phyloP scores from a whole-genome alignment of 805 yeast genomes.

The Pachysolen tannophilus region DNA sequence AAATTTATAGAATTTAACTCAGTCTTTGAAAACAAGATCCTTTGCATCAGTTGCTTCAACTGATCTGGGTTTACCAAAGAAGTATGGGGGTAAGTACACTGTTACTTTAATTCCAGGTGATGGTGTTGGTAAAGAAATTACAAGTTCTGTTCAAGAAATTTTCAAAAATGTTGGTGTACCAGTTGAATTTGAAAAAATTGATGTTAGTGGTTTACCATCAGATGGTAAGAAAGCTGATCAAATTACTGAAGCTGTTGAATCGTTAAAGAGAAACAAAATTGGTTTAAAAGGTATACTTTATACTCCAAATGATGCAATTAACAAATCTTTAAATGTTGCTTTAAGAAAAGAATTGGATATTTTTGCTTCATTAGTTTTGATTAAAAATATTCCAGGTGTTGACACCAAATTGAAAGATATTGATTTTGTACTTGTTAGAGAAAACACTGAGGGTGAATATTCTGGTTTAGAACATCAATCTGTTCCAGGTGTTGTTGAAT shows the following conservation, averaged over 20 bases:
- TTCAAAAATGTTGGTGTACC: constrained; percentile 86
- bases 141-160: constrained; percentile 86
- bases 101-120: constrained; percentile 97
- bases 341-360: constrained; percentile 94
- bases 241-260: constrained; percentile 78
- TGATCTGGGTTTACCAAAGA: constrained; percentile 69
- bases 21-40: constrained; percentile 12
- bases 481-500: constrained; percentile 96
- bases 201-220: constrained; percentile 50
- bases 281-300: constrained; percentile 95
- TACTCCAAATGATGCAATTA: constrained; percentile 74
- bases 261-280: constrained; percentile 91
- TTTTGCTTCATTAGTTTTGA: constrained; percentile 89
- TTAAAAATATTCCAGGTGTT: constrained; percentile 92
- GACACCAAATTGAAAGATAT: constrained; percentile 81
- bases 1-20: constrained; percentile 25
- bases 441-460: constrained; percentile 98
- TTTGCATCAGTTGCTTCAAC: constrained; percentile 51
- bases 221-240: constrained; percentile 31
- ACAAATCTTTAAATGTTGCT: constrained; percentile 90
- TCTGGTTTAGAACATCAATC: constrained; percentile 98
- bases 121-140: constrained; percentile 94
- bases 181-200: constrained; percentile 85
- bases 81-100: constrained; percentile 90
- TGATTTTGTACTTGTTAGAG: constrained; percentile 93